Evolutionary conservation across 1,284 basidiomycete genomes (phyloP).

Genomic region (Rhodofomes roseus): DNA sequence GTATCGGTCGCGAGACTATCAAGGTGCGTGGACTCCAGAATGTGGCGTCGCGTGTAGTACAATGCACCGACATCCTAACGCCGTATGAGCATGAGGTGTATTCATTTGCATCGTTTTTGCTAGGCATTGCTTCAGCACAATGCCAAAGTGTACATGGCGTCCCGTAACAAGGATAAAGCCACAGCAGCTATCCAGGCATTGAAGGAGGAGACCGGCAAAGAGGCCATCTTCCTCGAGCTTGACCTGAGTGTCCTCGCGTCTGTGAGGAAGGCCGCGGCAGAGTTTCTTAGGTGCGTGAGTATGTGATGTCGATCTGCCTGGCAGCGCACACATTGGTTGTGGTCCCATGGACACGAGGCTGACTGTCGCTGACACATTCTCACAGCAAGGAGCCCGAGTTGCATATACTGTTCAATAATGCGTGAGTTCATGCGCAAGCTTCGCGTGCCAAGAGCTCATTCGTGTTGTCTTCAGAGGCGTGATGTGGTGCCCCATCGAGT

Average conservation of each 20-base stretch:
- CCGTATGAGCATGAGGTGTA: too few species aligned
- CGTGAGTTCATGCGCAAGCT: conserved; percentile 2
- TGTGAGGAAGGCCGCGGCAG: conserved; percentile 35
- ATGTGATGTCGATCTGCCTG: background rate
- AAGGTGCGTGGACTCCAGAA: conserved; percentile 10
- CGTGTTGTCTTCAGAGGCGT: conserved; percentile 41
- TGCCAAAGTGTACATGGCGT: conserved; percentile 53
- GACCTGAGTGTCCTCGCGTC: conserved; percentile 45
- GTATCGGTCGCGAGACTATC: conserved; percentile 20
- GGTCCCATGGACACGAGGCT: background rate
- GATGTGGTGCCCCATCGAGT: conserved; percentile 43
- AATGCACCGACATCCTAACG: background rate
- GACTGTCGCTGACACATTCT: too few species aligned
- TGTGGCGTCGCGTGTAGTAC: too few species aligned
- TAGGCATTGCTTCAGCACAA: conserved; percentile 40
- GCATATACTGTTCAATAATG: conserved; percentile 34
- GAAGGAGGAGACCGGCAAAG: conserved; percentile 32
- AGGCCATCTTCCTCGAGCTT: conserved; percentile 42
- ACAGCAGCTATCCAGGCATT: conserved; percentile 39
- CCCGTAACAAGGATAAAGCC: conserved; percentile 38
- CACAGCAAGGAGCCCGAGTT: conserved; percentile 30
- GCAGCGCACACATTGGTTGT: background rate
- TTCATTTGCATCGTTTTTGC: background rate
- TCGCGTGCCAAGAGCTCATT: conserved; percentile 13
- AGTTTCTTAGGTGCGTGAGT: conserved; percentile 30